Base-by-base conservation (phyloP, 2,329 filamentous ascomycete genomes). In the Colletotrichum sansevieriae region DNA sequence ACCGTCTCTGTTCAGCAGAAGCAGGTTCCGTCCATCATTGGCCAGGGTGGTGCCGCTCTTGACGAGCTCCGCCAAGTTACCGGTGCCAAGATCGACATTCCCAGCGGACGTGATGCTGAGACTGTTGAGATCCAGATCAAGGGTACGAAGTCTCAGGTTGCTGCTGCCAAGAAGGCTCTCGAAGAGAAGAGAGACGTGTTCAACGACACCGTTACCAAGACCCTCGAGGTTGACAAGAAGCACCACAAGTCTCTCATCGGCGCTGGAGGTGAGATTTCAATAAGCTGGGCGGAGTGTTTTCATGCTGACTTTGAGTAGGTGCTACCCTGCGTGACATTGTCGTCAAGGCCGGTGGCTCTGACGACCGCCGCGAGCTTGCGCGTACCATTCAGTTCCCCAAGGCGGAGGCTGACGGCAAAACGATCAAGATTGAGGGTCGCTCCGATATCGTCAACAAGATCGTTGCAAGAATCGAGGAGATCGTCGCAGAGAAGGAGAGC, bases 301-400 rank as follows among this genome's bases (percentile, higher is more conserved):
- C 33, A 64, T 76, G 67, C 81, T 87, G 79, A 89, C 71, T 44
- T 64, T 37, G 35, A 20, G n/a, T 61, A 95, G 93, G 95, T 74
- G 86, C 93, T 51, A 96, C 91, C 76, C 91, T 99, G 67, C 92
- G 92, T 70, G 90, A 93, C 70, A 94, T 99, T 70, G 92, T 99
- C 63, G 85, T 92, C 62, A 89, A 92, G 74, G 95, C 96, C 54
- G 97, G 96, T 71, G 97, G 96, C 10, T 94, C 95, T 43, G 92
- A 94, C 73, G 95, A 97, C 76, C 89, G 91, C 71, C 90, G 92
- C 46, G 91, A 92, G 71, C 88, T 96, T 74, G 93, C 94, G 59
- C 92, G 95, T 71, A 94, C 95, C 75, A 94, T 99, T 69, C 94
- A 95, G 78, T 98, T 99, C 85, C 96, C 96, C 65, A 94, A 95